A percentile compares a stretch with the other conserved stretches of the same genome.
Conservation (phyloP, 2,329 filamentous ascomycete genomes). For the Xylariaceae sp. region DNA sequence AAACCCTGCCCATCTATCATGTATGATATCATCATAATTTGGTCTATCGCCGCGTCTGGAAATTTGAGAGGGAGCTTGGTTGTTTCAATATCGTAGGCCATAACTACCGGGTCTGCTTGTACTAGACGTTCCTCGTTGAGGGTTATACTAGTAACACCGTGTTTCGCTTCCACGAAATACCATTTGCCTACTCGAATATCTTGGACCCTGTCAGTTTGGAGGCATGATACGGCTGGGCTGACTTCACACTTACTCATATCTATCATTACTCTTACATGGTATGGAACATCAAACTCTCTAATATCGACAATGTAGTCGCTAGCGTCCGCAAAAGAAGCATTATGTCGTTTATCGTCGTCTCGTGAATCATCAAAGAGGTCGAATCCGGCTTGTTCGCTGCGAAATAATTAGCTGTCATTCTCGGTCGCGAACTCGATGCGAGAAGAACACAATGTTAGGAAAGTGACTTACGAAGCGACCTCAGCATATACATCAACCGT, state of each 20-base stretch:
- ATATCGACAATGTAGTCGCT: constrained; percentile 99
- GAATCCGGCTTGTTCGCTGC: constrained; percentile 56
- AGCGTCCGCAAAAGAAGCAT: constrained; percentile 78
- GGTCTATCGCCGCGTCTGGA: constrained; percentile 90
- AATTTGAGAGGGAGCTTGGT: constrained; percentile 96
- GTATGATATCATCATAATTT: constrained; percentile 99
- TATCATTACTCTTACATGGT: constrained; percentile 98
- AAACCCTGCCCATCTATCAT: constrained; percentile 99
- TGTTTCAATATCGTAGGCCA: constrained; percentile 99
- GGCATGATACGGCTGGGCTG: not conserved
- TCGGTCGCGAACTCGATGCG: not conserved
- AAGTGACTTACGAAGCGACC: constrained; percentile 75
- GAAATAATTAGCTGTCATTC: constrained; percentile 22
- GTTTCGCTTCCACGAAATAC: constrained; percentile 95
- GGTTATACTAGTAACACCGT: constrained; percentile 81
- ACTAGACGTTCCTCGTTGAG: constrained; percentile 87
- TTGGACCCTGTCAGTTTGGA: constrained; percentile 44
- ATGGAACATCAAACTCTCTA: constrained; percentile 98
- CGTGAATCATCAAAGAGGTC: constrained; percentile 93
- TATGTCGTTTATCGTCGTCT: constrained; percentile 79
- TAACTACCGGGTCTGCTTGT: constrained; percentile 93
- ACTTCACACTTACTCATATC: constrained; percentile 69
- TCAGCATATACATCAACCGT: constrained; percentile 99
- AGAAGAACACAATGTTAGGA: too few species aligned
- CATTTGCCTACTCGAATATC: constrained; percentile 96